Evolutionary conservation across 345 rosid genomes (phyloP), one percentile per base, ranked within the genome.

Genomic region (Lagerstroemia speciosa): DNA sequence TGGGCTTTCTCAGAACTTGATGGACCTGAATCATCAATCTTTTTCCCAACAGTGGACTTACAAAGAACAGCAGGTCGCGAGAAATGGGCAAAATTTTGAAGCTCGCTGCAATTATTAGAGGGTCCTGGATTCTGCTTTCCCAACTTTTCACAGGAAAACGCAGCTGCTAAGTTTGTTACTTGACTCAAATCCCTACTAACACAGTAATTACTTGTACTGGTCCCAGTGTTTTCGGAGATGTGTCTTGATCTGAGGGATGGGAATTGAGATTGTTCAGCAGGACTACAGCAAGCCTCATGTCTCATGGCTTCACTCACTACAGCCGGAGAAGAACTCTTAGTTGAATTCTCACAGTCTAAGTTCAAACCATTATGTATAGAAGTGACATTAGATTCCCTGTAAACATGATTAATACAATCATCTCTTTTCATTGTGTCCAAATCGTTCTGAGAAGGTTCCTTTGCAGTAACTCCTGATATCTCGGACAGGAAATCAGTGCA

Each of bases 31-130:
- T 73, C 69, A 66, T 78, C 69, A n/a, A 58, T 74, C 17, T 68
- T 64, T 55, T 67, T 77, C 70, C 80, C 74, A 60, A 40, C 20
- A 40, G 74, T 78, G 74, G 83, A 78, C 81, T 79, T 87, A 20
- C 69, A 79, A 68, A 78, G 73, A 72, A 82, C 68, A 58, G 79
- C 86, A 75, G 97, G 91, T 40, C 85, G 82, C 8, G 82, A 76
- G 77, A 90, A 90, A 76, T 89, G 84, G 30, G 90, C 83, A 74
- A 87, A 88, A 72, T 87, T 90, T 70, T 81, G 70, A 65, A 83
- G 55, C 70, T 73, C 72, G 61, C 83, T 63, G 68, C 72, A 80
- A 74, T 71, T 81, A 76, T 40, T 55, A 36, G 83, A 29, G 7
- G 60, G 24, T 26, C 50, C 76, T 17, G 79, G 78, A 71, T 79